Percentiles rank a stretch among this genome's conserved stretches.
Evolutionary conservation across 768 basidiomycete species (phyloP).

Genomic region (Hortiboletus campestris): DNA sequence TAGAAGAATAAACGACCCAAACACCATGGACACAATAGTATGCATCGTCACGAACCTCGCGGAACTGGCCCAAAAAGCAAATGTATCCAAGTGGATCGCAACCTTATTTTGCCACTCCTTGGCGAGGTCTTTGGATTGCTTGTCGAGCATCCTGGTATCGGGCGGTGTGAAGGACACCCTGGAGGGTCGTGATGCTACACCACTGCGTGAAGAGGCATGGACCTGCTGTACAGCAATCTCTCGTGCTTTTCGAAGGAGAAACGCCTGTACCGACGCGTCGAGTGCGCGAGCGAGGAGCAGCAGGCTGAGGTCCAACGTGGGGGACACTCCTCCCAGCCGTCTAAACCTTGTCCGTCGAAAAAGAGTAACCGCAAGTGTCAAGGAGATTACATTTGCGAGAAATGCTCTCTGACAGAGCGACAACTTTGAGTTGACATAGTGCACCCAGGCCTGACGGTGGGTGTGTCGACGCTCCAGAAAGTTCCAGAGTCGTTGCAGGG

Average conservation of each 20-base stretch:
- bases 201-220: background rate
- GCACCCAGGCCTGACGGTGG: background rate
- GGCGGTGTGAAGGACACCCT: background rate
- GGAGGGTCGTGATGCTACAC: background rate
- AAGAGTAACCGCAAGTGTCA: slow-evolving; percentile 54
- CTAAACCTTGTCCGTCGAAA: slow-evolving; percentile 48
- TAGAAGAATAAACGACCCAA: slow-evolving; percentile 2
- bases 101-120: slow-evolving; percentile 33
- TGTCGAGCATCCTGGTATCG: background rate
- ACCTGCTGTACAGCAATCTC: background rate
- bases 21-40: background rate
- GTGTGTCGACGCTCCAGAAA: slow-evolving; percentile 9
- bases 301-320: slow-evolving; percentile 68
- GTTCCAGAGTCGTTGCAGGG: slow-evolving; percentile 48
- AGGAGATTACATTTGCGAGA: slow-evolving; percentile 54
- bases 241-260: slow-evolving; percentile 37
- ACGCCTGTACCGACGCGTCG: slow-evolving; percentile 56
- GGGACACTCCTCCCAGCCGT: slow-evolving; percentile 34
- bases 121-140: slow-evolving; percentile 21
- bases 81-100: slow-evolving; percentile 56
- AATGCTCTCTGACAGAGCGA: slow-evolving; percentile 52
- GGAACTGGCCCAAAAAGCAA: slow-evolving; percentile 76
- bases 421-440: slow-evolving; percentile 24
- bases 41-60: slow-evolving; percentile 51
- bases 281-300: slow-evolving; percentile 67